Conservation (phyloP, 768 basidiomycete species). For the Suillus lakei region DNA sequence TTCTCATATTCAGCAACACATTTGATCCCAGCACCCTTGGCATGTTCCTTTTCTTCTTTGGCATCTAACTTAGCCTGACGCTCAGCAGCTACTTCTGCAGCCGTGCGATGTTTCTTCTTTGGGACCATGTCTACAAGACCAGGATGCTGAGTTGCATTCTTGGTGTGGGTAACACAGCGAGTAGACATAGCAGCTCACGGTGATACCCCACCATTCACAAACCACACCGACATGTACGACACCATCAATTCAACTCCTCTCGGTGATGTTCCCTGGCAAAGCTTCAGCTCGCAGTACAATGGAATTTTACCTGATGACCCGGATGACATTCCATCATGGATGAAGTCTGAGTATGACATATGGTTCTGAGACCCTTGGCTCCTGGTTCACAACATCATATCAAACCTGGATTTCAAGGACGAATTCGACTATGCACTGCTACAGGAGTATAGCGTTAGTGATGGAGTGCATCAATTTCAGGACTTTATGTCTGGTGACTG, state of each 20-base stretch:
- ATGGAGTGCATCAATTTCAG: no score
- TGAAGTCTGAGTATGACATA: no score
- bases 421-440: no score
- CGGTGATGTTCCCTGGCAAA: conserved; percentile 36
- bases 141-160: conserved; percentile 13
- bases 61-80: conserved; percentile 11
- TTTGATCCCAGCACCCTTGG: not conserved
- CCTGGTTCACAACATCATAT: no score
- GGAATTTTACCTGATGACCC: no score
- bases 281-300: conserved; percentile 12
- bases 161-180: not conserved
- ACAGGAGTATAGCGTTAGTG: no score
- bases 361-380: no score
- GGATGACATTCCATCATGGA: no score
- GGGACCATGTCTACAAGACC: conserved; percentile 1
- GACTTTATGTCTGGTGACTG: no score
- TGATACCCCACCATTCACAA: no score
- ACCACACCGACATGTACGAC: conserved; percentile 13
- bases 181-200: not conserved
- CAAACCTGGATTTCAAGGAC: no score
- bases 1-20: conserved; percentile 1
- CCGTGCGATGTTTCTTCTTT: conserved; percentile 8
- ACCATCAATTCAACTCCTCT: conserved; percentile 30
- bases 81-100: conserved; percentile 15
- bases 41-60: conserved; percentile 6